A percentile compares a stretch with the other conserved stretches of the same genome.
phyloP scores from a whole-genome alignment of 1,139 yeast genomes.

The Taphrina flavorubra region DNA sequence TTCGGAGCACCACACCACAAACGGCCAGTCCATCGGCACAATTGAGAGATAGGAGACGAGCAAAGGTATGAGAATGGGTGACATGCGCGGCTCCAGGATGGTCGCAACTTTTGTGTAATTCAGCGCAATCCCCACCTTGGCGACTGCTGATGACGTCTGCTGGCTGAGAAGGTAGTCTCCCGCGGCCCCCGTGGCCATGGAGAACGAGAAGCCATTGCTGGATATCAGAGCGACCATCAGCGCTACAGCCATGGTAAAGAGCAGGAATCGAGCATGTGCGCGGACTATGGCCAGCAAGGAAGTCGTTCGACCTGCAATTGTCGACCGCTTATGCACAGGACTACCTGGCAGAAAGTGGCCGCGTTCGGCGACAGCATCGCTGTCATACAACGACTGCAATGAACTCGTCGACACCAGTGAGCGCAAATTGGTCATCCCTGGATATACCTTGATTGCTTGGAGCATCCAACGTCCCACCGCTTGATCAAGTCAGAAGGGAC shows the following conservation, averaged over 20 bases:
- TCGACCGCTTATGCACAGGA: background rate
- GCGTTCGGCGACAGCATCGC: background rate
- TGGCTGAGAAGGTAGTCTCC: no score
- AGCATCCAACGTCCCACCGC: no score
- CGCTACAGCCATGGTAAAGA: background rate
- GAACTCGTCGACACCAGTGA: background rate
- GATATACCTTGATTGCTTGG: no score
- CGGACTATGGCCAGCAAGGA: background rate
- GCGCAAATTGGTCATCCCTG: background rate
- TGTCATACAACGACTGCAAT: background rate
- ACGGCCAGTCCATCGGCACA: constrained; percentile 32
- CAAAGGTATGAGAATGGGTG: constrained; percentile 1
- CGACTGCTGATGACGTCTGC: background rate
- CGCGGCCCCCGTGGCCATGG: background rate
- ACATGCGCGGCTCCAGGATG: constrained; percentile 30
- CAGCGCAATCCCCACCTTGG: background rate
- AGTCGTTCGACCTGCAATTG: background rate
- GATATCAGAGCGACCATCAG: background rate
- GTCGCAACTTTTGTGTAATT: constrained; percentile 36
- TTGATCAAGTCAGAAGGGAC: no score
- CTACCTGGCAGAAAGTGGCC: background rate
- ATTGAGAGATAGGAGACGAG: constrained; percentile 25
- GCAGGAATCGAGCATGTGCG: constrained; percentile 5
- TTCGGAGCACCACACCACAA: constrained; percentile 30
- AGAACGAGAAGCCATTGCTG: background rate